Evolutionary conservation across 1,139 yeast species (phyloP), one percentile per base, ranked within the genome.

Genomic region (Taiozyma onychis): DNA sequence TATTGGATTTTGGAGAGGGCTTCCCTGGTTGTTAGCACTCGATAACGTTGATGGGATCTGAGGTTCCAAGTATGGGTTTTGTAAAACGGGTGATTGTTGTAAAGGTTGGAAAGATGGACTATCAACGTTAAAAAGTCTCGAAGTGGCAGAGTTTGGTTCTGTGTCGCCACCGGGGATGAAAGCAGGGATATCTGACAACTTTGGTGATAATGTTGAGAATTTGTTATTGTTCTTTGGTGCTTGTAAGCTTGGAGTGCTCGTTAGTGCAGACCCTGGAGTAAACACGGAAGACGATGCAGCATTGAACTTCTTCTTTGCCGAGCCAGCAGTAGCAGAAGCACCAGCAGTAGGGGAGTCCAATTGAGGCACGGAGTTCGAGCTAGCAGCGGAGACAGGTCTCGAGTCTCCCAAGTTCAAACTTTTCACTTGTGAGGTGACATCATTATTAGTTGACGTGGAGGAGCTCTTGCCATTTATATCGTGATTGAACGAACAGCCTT

Each of bases 401-500:
- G 43, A 39, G 24, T 24, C 43, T 14, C 10, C 13, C 6, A 39
- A 10, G 18, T 39, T 39, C 6, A 42, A n/a, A 13, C 44, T 28
- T 9, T 46, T 42, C 18, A 39, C 34, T 9, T 43, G 44, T 14
- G 42, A 3, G 11, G 46, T 10, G 11, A 44, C 21, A 14, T 43
- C 48, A 47, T 10, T 34, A 2, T 26, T 13, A 6, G 43, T 43
- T 21, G 60, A 24, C 7, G 26, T 24, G 7, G 26, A 44, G 28
- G 26, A 44, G 28, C 48, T 47, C 43, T 39, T 39, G 6, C 43
- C 43, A 8, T 22, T 22, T 18, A 24, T 39, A 45, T 78, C 81
- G 62, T 89, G 97, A 50, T 81, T 82, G 65, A 88, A 89, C 3
- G 86, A 87, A 66, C 97, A 89, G 21, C 97, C 96, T 63, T 88